Evolutionary conservation across 495 filamentous ascomycete genomes (phyloP).

Genomic region (Tuber magnatum): DNA sequence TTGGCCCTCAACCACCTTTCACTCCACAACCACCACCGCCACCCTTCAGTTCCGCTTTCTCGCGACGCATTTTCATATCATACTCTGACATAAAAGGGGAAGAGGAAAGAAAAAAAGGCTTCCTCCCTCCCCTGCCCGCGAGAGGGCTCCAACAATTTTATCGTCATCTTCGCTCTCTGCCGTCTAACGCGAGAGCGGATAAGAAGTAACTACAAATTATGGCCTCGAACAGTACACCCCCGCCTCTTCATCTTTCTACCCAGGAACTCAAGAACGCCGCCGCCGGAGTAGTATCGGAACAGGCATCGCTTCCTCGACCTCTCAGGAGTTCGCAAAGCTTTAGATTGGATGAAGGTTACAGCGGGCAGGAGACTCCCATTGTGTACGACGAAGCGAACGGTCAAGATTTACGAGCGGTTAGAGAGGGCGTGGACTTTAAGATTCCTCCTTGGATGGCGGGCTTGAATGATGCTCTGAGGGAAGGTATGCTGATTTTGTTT

Average conservation of each 20-base stretch:
- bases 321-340: conserved; percentile 35
- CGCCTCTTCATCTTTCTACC: conserved; percentile 8
- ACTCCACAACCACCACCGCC: neutral
- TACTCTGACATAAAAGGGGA: neutral
- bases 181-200: neutral
- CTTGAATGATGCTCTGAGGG: conserved; percentile 33
- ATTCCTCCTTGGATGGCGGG: conserved; percentile 39
- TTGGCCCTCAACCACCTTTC: neutral
- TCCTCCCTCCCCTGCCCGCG: neutral
- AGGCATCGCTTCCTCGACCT: conserved; percentile 12
- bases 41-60: neutral
- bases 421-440: conserved; percentile 31
- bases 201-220: conserved; percentile 7
- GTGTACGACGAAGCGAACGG: conserved; percentile 34
- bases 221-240: conserved; percentile 19
- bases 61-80: neutral
- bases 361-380: conserved; percentile 38
- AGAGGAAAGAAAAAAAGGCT: neutral
- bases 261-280: conserved; percentile 25
- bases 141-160: neutral
- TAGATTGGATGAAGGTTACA: conserved; percentile 41
- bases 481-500: conserved; percentile 33
- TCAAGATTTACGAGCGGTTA: conserved; percentile 31
- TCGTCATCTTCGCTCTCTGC: neutral
- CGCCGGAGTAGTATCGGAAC: conserved; percentile 25